Base-by-base conservation (phyloP, 768 basidiomycete species). In the Leccinum truebloodii region DNA sequence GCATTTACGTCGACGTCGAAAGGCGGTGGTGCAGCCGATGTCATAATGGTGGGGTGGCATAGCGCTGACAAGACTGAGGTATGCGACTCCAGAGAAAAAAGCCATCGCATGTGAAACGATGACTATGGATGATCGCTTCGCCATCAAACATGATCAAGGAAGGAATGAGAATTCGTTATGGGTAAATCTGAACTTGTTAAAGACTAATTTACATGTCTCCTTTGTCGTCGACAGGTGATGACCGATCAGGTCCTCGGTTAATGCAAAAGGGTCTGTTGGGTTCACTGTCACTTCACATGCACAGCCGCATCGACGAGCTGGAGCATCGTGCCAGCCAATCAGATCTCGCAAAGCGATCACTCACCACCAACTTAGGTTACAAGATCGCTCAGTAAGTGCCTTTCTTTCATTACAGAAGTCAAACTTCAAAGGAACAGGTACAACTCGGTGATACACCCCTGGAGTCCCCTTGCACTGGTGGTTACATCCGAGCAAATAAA, bases 141-240 rank as follows among this genome's bases (percentile, higher is more conserved):
- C 64, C 63, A 52, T 69, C 67, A 30, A 66, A 66, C 57, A 66
- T 63, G 39, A 41, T 41, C 39, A 41, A 41, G 18, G 18, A n/a
- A 9, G 18, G 18, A n/a, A 9, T 41, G 18, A 14, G 35, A 37
- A 37, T 37, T 34, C 16, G 8, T n/a, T n/a, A 41, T 8, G 39
- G 39, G 7, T n/a, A n/a, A n/a, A n/a, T n/a, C 16, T 37, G 5
- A 41, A 41, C 39, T 18, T 41, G 18, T n/a, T n/a, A 18, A 2
- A 44, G n/a, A 44, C n/a, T 41, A 46, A 13, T 20, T 46, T 20
- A 46, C 20, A 22, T 46, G 20, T 46, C 12, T 46, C 44, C 44
- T 46, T n/a, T 41, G 18, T 41, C 18, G n/a, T 46, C 18, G 44
- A 46, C 20, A 46, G 44, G 20, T 22, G 12, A 20, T 46, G 20